phyloP scores from a whole-genome alignment of 257 asterid species.

The Datura wrightii region DNA sequence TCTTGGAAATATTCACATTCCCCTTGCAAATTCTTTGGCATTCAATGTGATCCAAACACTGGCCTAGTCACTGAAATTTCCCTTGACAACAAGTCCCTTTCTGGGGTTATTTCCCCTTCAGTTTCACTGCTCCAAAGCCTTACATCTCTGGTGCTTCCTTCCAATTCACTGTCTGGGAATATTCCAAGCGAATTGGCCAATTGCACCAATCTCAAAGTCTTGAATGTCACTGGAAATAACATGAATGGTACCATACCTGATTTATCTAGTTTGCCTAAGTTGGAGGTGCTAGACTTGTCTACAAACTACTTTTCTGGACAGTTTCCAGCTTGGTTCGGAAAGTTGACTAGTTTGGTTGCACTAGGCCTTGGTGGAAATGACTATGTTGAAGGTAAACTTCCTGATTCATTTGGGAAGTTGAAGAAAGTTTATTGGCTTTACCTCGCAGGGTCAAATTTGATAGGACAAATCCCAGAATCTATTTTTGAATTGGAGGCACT shows the following conservation, averaged over 20 bases:
- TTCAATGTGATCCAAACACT: constrained; percentile 55
- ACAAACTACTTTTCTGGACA: constrained; percentile 66
- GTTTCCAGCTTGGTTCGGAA: constrained; percentile 67
- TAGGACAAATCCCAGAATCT: constrained; percentile 67
- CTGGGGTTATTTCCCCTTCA: constrained; percentile 55
- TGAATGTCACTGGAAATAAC: constrained; percentile 66
- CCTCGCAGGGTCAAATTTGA: constrained; percentile 66
- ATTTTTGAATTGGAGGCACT: constrained; percentile 71
- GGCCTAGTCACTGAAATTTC: constrained; percentile 64
- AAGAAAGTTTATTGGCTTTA: constrained; percentile 63
- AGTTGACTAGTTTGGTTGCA: constrained; percentile 54
- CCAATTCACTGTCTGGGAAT: constrained; percentile 54
- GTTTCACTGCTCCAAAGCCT: constrained; percentile 59
- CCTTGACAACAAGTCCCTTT: constrained; percentile 54
- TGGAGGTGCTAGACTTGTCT: constrained; percentile 59
- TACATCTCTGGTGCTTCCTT: constrained; percentile 64
- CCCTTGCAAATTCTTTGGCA: constrained; percentile 59
- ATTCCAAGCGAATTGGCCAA: constrained; percentile 49
- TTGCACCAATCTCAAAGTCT: constrained; percentile 56
- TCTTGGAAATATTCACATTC: constrained; percentile 72
- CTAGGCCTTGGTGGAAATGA: constrained; percentile 76
- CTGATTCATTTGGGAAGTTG: constrained; percentile 51
- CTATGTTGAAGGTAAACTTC: constrained; percentile 59
- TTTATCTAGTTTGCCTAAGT: constrained; percentile 45
- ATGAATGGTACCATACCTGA: constrained; percentile 70